Conservation (phyloP, 2,329 filamentous ascomycete species). For the Chrysosphaeria jannelii region DNA sequence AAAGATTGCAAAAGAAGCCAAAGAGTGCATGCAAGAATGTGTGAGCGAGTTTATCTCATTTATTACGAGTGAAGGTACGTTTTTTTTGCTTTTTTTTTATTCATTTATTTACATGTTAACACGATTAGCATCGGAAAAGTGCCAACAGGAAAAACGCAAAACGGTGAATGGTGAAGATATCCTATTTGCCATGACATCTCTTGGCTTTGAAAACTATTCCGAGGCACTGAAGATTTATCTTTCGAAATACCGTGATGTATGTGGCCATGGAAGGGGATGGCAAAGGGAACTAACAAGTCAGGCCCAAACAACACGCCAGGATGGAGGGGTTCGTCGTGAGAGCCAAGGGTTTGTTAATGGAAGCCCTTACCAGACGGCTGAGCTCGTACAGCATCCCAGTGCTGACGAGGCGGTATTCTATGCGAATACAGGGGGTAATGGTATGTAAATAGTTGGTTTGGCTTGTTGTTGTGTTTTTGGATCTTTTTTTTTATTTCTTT, state of each 20-base stretch:
- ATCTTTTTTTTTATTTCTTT: too few species aligned
- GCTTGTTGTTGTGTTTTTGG: too few species aligned
- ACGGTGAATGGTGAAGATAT: conserved; percentile 98
- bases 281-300: conserved; percentile 9
- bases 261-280: too few species aligned
- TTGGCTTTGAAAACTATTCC: conserved; percentile 96
- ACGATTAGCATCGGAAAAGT: conserved; percentile 78
- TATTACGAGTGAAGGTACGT: conserved; percentile 89
- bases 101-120: not conserved
- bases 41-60: conserved; percentile 99
- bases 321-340: conserved; percentile 18
- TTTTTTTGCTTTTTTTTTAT: not conserved
- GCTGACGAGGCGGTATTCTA: too few species aligned
- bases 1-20: conserved; percentile 96
- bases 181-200: conserved; percentile 91
- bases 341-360: conserved; percentile 20
- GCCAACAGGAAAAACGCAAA: conserved; percentile 96
- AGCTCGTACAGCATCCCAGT: too few species aligned
- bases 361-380: too few species aligned
- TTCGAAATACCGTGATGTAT: conserved; percentile 89
- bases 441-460: too few species aligned
- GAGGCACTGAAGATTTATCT: conserved; percentile 96
- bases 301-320: conserved; percentile 51
- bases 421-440: too few species aligned
- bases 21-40: conserved; percentile 99